phyloP scores from a whole-genome alignment of 2,329 filamentous ascomycete species.

The Trichoderma sp. region DNA sequence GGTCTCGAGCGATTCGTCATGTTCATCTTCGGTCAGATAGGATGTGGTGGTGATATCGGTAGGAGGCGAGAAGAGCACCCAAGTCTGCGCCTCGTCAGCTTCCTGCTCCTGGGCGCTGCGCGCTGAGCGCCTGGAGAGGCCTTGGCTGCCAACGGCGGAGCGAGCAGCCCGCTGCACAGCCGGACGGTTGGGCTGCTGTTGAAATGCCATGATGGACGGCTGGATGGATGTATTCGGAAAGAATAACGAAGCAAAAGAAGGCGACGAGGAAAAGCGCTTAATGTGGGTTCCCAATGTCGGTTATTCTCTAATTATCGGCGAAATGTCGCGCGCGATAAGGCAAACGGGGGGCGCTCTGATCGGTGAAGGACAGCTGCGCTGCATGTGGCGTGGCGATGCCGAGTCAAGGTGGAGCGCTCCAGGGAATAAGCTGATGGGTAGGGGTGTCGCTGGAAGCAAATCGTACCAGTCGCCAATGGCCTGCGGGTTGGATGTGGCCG shows the following conservation, averaged over 20 bases:
- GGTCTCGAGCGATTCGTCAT: conserved; percentile 64
- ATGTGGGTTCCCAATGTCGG: conserved; percentile 21
- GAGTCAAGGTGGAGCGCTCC: conserved; percentile 14
- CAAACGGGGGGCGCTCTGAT: conserved; percentile 4
- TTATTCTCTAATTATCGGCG: conserved; percentile 20
- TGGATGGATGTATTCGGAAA: neutral
- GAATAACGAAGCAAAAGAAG: neutral
- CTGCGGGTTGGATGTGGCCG: neutral
- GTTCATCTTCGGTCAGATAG: conserved; percentile 67
- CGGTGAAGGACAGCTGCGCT: conserved; percentile 12
- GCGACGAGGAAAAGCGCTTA: neutral
- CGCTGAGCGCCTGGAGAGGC: conserved; percentile 32
- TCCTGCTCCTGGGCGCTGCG: conserved; percentile 38
- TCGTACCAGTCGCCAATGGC: conserved; percentile 16
- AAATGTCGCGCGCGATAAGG: conserved; percentile 20
- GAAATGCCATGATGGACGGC: conserved; percentile 55
- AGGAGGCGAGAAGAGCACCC: conserved; percentile 88
- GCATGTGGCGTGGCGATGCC: neutral
- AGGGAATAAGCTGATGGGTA: conserved; percentile 2
- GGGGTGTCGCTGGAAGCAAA: neutral
- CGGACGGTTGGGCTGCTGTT: conserved; percentile 60
- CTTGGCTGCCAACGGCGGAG: conserved; percentile 44
- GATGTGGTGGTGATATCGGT: conserved; percentile 65
- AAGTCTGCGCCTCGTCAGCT: conserved; percentile 80
- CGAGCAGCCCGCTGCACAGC: conserved; percentile 52